Evolutionary conservation across 2,329 filamentous ascomycete genomes (phyloP).

Genomic region (Lachnellula suecica): DNA sequence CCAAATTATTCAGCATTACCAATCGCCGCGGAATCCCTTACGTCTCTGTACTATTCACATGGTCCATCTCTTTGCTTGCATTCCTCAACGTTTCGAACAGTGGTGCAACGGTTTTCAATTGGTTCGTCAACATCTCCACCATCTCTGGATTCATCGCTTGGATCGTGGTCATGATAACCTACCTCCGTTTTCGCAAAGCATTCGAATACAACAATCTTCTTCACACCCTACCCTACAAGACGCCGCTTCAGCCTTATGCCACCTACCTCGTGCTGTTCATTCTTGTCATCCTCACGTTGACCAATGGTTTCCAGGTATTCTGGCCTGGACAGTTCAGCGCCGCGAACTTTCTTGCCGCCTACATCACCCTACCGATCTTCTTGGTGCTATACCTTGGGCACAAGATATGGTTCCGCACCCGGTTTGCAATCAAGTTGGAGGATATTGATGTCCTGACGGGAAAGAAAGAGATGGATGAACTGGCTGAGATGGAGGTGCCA

Average conservation of each 20-base stretch:
- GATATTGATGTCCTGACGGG: constrained; percentile 58
- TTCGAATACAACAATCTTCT: constrained; percentile 52
- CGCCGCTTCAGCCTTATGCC: constrained; percentile 59
- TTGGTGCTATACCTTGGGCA: constrained; percentile 59
- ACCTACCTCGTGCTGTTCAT: constrained; percentile 46
- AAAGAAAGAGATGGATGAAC: constrained; percentile 58
- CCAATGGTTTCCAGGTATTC: constrained; percentile 63
- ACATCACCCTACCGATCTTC: constrained; percentile 64
- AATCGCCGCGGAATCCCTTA: constrained; percentile 57
- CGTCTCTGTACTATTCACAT: constrained; percentile 51
- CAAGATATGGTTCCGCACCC: constrained; percentile 50
- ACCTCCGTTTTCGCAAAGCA: constrained; percentile 57
- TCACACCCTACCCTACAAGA: constrained; percentile 46
- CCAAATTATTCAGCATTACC: constrained; percentile 51
- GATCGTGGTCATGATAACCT: constrained; percentile 52
- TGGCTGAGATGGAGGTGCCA: constrained; percentile 45
- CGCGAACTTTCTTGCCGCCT: constrained; percentile 62
- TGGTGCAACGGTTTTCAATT: constrained; percentile 61
- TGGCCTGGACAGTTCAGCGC: constrained; percentile 63
- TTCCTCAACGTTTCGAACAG: constrained; percentile 65
- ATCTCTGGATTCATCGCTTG: constrained; percentile 23
- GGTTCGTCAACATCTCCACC: constrained; percentile 66
- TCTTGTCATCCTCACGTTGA: constrained; percentile 26
- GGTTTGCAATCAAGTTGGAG: constrained; percentile 40
- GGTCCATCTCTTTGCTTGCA: constrained; percentile 58